Evolutionary conservation across 129 eudicot genomes (phyloP), one percentile per base, ranked within the genome.

Genomic region (Ambrosia artemisiifolia): DNA sequence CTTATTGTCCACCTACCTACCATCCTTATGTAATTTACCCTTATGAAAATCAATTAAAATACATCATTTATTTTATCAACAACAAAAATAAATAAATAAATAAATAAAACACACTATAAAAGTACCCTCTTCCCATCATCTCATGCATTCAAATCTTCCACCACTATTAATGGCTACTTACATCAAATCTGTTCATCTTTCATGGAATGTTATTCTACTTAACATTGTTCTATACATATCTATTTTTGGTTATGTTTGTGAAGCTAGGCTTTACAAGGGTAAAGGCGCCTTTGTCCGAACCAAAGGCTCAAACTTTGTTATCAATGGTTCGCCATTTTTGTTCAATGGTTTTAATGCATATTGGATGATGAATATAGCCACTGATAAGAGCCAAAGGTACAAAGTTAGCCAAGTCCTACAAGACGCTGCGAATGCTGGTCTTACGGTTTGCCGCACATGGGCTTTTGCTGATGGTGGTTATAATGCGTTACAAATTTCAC

Each of bases 361-460:
- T 43, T 89, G 98, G 98, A 68, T 93, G 87, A 89, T 93, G 98
- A 81, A 83, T 32, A 85, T 85, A 14, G 94, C 96, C 16, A 46
- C 90, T 8, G 88, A 87, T 24, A 92, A 90, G 0, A 80, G 56
- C 47, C 79, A 83, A 51, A 83, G 92, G 69, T 6, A 75, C 64
- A 82, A 87, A 65, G 96, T 89, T 1, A 79, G 87, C 9, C 64
- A 82, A 17, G 95, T 78, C 0, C 57, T 93, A 20, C 82, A 75
- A 48, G 88, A 93, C 1, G 98, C 98, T 6, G 80, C 95, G 0
- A 76, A 71, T 11, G 86, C 89, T 11, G 95, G 95, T 7, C 91
- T 93, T 34, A 79, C 92, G 0, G 92, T 93, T 32, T 87, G 96
- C 63, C 71, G 98, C 20, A 87, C 98, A 3, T 93, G 98, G 98